phyloP scores from a whole-genome alignment of 108 stramenopile genomes.

The Cyclostephanos invisitatus region DNA sequence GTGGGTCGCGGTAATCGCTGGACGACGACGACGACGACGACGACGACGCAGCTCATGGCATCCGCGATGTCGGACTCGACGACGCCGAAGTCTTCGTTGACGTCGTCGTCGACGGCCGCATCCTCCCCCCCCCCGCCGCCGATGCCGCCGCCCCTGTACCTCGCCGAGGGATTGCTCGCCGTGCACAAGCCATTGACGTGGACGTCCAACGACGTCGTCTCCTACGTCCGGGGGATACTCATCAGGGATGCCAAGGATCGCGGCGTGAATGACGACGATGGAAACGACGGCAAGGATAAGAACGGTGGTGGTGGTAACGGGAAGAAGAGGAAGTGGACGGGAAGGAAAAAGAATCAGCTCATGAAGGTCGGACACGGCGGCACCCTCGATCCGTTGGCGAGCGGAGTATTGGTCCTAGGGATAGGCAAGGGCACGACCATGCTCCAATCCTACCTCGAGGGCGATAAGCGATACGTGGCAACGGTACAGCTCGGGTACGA shows the following conservation, averaged over 20 bases:
- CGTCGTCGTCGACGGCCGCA: neutral
- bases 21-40: no score
- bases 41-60: no score
- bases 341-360: conserved; percentile 22
- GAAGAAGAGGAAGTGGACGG: conserved; percentile 15
- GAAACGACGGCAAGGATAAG: neutral
- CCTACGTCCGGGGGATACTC: conserved; percentile 74
- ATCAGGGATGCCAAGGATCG: conserved; percentile 69
- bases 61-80: neutral
- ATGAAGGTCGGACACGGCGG: conserved; percentile 95
- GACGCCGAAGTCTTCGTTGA: neutral
- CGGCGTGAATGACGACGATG: conserved; percentile 32
- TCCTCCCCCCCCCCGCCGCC: neutral
- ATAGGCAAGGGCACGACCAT: conserved; percentile 86
- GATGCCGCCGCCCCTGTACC: conserved; percentile 52
- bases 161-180: conserved; percentile 79
- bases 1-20: no score
- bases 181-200: conserved; percentile 91
- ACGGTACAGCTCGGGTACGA: conserved; percentile 73
- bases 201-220: conserved; percentile 89
- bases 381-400: conserved; percentile 94
- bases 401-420: conserved; percentile 92
- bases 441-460: conserved; percentile 75
- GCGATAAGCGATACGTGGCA: conserved; percentile 82
- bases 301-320: conserved; percentile 31